Percentiles rank a stretch among this genome's conserved stretches.
These are phyloP conservation scores for Paragyromitra xinjiangensis DNA, from an alignment of 495 filamentous ascomycete species.

Conservation along the genomic window DNA sequence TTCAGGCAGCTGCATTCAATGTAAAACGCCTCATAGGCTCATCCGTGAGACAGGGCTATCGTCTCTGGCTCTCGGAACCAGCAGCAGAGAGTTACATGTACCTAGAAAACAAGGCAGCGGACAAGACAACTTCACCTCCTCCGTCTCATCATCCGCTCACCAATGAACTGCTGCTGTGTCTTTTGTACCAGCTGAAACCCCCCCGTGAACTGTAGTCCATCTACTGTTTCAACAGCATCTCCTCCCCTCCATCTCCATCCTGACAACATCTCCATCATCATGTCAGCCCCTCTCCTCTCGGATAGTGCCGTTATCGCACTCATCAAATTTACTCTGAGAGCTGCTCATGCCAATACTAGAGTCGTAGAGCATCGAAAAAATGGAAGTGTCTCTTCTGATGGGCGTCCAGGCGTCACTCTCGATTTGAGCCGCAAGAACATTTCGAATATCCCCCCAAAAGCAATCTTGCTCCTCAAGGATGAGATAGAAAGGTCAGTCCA, in stretches of 20 bases:
- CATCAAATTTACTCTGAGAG: conserved; percentile 37
- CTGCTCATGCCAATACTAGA: conserved; percentile 36
- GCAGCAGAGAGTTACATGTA: background rate
- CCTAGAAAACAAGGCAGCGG: background rate
- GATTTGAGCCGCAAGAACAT: conserved; percentile 87
- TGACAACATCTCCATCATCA: background rate
- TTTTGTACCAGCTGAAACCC: conserved; percentile 16
- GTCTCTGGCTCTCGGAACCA: background rate
- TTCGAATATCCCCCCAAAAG: conserved; percentile 79
- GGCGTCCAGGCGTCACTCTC: conserved; percentile 77
- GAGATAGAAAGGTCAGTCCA: conserved; percentile 82
- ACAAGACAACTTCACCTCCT: conserved; percentile 26
- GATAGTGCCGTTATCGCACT: conserved; percentile 46
- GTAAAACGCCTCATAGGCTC: conserved; percentile 4
- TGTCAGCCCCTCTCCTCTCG: conserved; percentile 36
- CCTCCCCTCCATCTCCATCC: background rate
- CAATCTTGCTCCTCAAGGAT: conserved; percentile 90
- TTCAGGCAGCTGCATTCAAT: conserved; percentile 15
- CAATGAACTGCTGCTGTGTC: background rate
- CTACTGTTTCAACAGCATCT: conserved; percentile 16
- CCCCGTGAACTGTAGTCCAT: conserved; percentile 20
- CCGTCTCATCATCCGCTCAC: conserved; percentile 9
- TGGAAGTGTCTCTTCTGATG: conserved; percentile 25
- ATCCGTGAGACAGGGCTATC: conserved; percentile 19
- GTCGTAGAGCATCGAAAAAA: conserved; percentile 26